Percentiles rank a stretch among this genome's conserved stretches.
Conservation (phyloP, 2,329 filamentous ascomycete species). For the Alternaria triticina region DNA sequence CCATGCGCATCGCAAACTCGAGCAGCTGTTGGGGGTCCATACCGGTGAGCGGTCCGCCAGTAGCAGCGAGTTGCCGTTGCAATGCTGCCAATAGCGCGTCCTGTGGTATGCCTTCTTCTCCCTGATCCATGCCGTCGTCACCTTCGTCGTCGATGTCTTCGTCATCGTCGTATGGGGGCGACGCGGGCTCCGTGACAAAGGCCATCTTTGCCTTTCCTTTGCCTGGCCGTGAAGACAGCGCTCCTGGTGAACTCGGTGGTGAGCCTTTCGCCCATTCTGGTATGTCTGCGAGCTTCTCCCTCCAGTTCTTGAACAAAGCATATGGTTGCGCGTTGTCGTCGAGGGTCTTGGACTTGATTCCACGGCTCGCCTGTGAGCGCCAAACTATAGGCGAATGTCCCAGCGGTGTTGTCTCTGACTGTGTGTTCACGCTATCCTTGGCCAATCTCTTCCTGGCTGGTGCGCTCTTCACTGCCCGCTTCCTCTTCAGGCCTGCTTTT, state of each 20-base stretch:
- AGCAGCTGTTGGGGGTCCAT: slow-evolving; percentile 53
- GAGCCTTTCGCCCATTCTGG: slow-evolving; percentile 32
- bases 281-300: slow-evolving; percentile 44
- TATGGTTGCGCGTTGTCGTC: slow-evolving; percentile 43
- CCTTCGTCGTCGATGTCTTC: slow-evolving; percentile 23
- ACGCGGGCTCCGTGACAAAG: slow-evolving; percentile 16
- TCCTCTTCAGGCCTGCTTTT: slow-evolving; percentile 40
- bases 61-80: slow-evolving; percentile 41
- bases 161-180: slow-evolving; percentile 22
- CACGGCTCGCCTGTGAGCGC: slow-evolving; percentile 35
- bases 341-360: slow-evolving; percentile 30
- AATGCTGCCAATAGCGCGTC: slow-evolving; percentile 48
- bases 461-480: slow-evolving; percentile 23
- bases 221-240: slow-evolving; percentile 11
- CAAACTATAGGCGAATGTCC: slow-evolving; percentile 43
- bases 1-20: slow-evolving; percentile 53
- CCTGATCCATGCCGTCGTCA: slow-evolving; percentile 18
- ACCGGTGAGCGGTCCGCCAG: slow-evolving; percentile 45
- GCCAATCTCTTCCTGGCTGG: slow-evolving; percentile 36
- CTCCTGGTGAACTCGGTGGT: slow-evolving; percentile 20
- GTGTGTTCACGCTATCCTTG: neutral
- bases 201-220: slow-evolving; percentile 16
- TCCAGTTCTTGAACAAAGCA: slow-evolving; percentile 55
- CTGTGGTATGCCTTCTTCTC: slow-evolving; percentile 42
- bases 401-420: slow-evolving; percentile 13